These are phyloP conservation scores for Nigrospora sphaerica DNA, from an alignment of 2,329 filamentous ascomycete species.

Conservation along the genomic window DNA sequence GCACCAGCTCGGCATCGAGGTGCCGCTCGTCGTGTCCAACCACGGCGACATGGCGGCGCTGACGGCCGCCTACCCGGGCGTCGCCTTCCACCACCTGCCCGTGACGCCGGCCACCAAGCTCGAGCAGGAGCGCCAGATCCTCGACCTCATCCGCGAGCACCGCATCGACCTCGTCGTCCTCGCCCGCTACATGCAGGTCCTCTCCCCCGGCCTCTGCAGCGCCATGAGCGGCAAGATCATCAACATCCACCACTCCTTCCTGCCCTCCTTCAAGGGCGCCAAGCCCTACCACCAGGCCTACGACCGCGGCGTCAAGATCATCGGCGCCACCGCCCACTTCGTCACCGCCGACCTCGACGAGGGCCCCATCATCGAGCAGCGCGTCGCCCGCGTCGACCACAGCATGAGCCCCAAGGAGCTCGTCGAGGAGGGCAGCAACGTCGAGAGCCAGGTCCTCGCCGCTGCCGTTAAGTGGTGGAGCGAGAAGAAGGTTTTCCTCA, in stretches of 20 bases:
- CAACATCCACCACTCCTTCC: constrained; percentile 86
- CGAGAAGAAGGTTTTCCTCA: constrained; percentile 70
- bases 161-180: constrained; percentile 73
- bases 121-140: constrained; percentile 63
- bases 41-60: constrained; percentile 66
- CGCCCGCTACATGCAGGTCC: constrained; percentile 82
- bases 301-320: constrained; percentile 82
- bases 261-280: constrained; percentile 82
- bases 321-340: constrained; percentile 79
- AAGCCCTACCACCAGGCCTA: constrained; percentile 86
- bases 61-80: constrained; percentile 60
- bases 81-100: constrained; percentile 75
- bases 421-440: constrained; percentile 73
- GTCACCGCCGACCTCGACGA: constrained; percentile 81
- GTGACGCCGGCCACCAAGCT: constrained; percentile 72
- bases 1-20: constrained; percentile 64
- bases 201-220: constrained; percentile 65
- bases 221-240: constrained; percentile 83
- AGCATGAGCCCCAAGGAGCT: constrained; percentile 68
- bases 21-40: constrained; percentile 76
- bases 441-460: constrained; percentile 76
- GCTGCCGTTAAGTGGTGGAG: constrained; percentile 80
- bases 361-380: constrained; percentile 83
- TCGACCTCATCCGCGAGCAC: constrained; percentile 63
- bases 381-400: constrained; percentile 70